Evolutionary conservation across 805 yeast species (phyloP), one percentile per base, ranked within the genome.

Genomic region (Saccharomycopsis schoenii): DNA sequence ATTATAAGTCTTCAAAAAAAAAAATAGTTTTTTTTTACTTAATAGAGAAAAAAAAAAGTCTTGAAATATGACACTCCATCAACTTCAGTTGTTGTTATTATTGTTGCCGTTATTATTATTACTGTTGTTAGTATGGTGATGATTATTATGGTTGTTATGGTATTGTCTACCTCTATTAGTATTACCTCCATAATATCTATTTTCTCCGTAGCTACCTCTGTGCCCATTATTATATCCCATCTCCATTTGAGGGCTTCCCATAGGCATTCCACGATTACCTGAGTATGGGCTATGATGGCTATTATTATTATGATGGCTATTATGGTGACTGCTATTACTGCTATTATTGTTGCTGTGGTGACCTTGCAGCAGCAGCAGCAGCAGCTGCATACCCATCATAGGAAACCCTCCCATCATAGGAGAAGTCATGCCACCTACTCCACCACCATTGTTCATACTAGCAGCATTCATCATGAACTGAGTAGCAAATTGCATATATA

Each of bases 361-460:
- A 52, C 41, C 41, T 52, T 52, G 56, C 56, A 34, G 56, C 56
- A 29, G 34, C 34, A 29, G 34, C 34, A 36, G 57, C 51, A 40
- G 58, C 58, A 41, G 43, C n/a, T 56, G 58, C 52, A 47, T 47
- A 47, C 52, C 52, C 52, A 47, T 47, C 52, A 47, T 47, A 47
- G 52, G 52, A 21, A 47, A 47, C 52, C 52, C 52, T 34, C 52
- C 52, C 52, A 47, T 47, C 52, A 47, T 47, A 11, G 52, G 52
- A 21, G 52, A 47, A 47, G 52, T 47, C 52, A 47, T 47, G 21
- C 52, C 52, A 47, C 52, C 52, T 25, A 47, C 11, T 47, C 29
- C 52, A 4, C 52, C 34, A 47, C 25, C 25, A 14, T 25, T 25
- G 12, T 47, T 47, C 52, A 47, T 21, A 21, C 52, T 47, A 4